Evolutionary conservation across 1,284 basidiomycete genomes (phyloP).

Genomic region (Waitea zeae): DNA sequence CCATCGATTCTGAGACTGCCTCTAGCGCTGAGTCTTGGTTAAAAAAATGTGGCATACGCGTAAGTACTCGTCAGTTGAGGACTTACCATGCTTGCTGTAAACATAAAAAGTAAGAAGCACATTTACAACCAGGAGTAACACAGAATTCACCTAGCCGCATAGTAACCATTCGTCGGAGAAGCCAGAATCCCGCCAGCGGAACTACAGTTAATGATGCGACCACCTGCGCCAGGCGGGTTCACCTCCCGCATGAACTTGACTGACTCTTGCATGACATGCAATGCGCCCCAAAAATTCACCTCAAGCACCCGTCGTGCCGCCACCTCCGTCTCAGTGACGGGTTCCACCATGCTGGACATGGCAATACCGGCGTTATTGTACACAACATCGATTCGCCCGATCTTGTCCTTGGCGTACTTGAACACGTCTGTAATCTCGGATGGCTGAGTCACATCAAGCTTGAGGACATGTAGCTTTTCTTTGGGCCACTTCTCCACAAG

Average conservation of each 20-base stretch:
- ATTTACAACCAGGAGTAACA: too few species aligned
- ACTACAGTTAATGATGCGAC: too few species aligned
- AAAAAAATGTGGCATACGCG: too few species aligned
- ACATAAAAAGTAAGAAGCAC: too few species aligned
- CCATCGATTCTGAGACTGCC: conserved; percentile 15
- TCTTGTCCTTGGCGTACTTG: conserved; percentile 4
- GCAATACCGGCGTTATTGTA: conserved; percentile 8
- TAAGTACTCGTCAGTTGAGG: too few species aligned
- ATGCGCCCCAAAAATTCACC: conserved; percentile 12
- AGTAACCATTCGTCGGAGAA: too few species aligned
- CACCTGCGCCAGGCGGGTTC: too few species aligned
- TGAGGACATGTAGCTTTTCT: conserved; percentile 6
- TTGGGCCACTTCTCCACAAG: conserved; percentile 7
- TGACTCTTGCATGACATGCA: conserved; percentile 10
- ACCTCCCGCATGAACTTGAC: conserved; percentile 20
- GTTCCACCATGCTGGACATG: conserved; percentile 8
- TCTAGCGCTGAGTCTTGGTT: conserved; percentile 17
- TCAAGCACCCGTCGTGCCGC: conserved; percentile 11
- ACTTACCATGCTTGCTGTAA: too few species aligned
- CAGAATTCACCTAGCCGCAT: too few species aligned
- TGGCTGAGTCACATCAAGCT: conserved; percentile 8
- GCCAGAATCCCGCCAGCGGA: too few species aligned
- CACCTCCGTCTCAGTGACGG: conserved; percentile 8
- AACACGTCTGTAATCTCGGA: conserved; percentile 7
- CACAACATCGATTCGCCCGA: conserved; percentile 10